Percentiles rank a stretch among this genome's conserved stretches.
These are phyloP conservation scores for Gossypium davidsonii DNA, from an alignment of 441 rosid genomes.

Conservation along the genomic window DNA sequence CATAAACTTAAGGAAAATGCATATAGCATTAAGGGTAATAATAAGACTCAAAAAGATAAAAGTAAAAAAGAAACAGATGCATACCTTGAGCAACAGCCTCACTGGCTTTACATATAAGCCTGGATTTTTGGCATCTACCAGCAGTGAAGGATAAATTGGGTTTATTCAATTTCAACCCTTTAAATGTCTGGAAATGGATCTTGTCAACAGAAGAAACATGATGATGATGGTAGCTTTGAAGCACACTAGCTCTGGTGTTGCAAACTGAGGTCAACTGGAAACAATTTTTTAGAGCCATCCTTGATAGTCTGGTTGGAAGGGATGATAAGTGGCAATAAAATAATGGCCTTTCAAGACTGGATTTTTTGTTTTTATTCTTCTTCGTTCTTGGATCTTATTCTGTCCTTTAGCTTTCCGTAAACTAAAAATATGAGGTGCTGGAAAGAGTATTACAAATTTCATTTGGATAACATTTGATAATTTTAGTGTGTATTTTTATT, in stretches of 20 bases:
- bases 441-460: conserved; percentile 9
- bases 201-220: conserved; percentile 28
- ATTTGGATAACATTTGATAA: conserved; percentile 30
- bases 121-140: conserved; percentile 23
- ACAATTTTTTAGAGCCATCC: conserved; percentile 43
- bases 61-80: background rate
- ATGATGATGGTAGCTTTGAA: conserved; percentile 28
- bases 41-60: background rate
- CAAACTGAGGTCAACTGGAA: conserved; percentile 37
- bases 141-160: conserved; percentile 19
- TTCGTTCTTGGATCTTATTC: background rate
- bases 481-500: background rate
- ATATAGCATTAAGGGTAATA: background rate
- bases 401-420: background rate
- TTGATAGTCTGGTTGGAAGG: background rate
- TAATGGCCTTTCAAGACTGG: conserved; percentile 18
- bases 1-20: background rate
- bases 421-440: conserved; percentile 29
- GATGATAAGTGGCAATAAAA: background rate
- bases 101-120: conserved; percentile 48
- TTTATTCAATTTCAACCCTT: conserved; percentile 15
- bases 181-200: conserved; percentile 24
- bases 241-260: conserved; percentile 22
- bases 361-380: background rate
- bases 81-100: conserved; percentile 52